Conservation (phyloP, 2,329 filamentous ascomycete species). For the Trichothecium sympodiale region DNA sequence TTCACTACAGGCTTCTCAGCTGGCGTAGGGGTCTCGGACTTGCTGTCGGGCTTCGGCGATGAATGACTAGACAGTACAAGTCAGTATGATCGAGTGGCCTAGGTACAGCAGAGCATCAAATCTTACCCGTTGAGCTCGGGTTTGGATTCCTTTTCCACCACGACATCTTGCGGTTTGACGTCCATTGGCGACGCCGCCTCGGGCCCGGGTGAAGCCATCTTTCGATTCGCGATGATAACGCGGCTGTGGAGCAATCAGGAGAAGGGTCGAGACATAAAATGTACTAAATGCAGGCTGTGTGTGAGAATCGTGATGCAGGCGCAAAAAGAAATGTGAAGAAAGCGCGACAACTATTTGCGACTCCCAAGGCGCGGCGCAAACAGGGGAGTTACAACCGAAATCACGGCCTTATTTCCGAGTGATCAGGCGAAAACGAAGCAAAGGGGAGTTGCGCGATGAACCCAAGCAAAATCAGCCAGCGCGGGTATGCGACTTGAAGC, state of each 20-base stretch:
- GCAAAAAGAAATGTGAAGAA: slow-evolving; percentile 4
- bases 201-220: slow-evolving; percentile 40
- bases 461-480: too few relatives aligned
- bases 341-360: neutral
- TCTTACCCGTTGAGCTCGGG: slow-evolving; percentile 26
- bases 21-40: slow-evolving; percentile 7
- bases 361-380: too few relatives aligned
- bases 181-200: slow-evolving; percentile 28
- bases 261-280: slow-evolving; percentile 26
- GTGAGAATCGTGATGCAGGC: neutral
- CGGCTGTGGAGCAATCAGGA: slow-evolving; percentile 16
- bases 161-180: slow-evolving; percentile 31
- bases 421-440: too few relatives aligned
- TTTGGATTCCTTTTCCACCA: slow-evolving; percentile 17
- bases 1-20: slow-evolving; percentile 14
- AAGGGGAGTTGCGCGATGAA: too few relatives aligned
- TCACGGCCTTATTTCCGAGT: too few relatives aligned
- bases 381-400: too few relatives aligned
- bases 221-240: slow-evolving; percentile 31
- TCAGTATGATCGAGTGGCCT: slow-evolving; percentile 2
- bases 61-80: slow-evolving; percentile 14
- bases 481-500: too few relatives aligned
- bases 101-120: slow-evolving; percentile 5
- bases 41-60: slow-evolving; percentile 13
- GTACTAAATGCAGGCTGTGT: slow-evolving; percentile 2